These are phyloP conservation scores for Thelonectria discophora DNA, from an alignment of 2,329 filamentous ascomycete species.

Conservation along the genomic window DNA sequence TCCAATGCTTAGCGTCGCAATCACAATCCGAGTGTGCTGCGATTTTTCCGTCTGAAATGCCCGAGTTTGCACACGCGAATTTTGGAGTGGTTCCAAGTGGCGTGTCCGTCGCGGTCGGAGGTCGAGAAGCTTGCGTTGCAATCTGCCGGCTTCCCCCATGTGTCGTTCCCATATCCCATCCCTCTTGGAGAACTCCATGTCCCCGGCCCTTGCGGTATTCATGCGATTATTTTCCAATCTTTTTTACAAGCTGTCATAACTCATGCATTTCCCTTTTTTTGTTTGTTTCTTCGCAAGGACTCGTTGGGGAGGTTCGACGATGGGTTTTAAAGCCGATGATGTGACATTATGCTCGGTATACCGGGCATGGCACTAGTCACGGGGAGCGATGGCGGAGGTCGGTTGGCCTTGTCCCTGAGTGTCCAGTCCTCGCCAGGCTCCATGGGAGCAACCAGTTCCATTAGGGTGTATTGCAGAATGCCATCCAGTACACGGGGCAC, in stretches of 20 bases:
- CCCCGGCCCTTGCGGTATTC: constrained; percentile 25
- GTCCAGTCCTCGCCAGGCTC: constrained; percentile 51
- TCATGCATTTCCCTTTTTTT: constrained; percentile 26
- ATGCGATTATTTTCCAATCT: constrained; percentile 35
- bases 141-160: constrained; percentile 21
- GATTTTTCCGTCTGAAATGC: constrained; percentile 26
- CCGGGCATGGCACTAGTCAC: constrained; percentile 44
- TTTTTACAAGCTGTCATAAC: constrained; percentile 23
- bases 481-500: constrained; percentile 58
- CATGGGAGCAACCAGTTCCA: constrained; percentile 54
- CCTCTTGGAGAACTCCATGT: constrained; percentile 7
- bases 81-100: constrained; percentile 40
- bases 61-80: constrained; percentile 30
- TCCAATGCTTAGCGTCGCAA: constrained; percentile 39
- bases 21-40: constrained; percentile 30
- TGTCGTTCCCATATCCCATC: constrained; percentile 20
- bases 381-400: constrained; percentile 42
- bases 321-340: constrained; percentile 37
- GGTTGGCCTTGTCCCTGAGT: constrained; percentile 46
- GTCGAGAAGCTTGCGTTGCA: constrained; percentile 34
- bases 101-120: constrained; percentile 34
- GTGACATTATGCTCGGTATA: constrained; percentile 37
- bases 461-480: constrained; percentile 57
- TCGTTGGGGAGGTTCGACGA: constrained; percentile 23
- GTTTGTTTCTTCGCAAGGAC: constrained; percentile 24